Base-by-base conservation (phyloP, 805 yeast species). In the Metschnikowia gelsemii region DNA sequence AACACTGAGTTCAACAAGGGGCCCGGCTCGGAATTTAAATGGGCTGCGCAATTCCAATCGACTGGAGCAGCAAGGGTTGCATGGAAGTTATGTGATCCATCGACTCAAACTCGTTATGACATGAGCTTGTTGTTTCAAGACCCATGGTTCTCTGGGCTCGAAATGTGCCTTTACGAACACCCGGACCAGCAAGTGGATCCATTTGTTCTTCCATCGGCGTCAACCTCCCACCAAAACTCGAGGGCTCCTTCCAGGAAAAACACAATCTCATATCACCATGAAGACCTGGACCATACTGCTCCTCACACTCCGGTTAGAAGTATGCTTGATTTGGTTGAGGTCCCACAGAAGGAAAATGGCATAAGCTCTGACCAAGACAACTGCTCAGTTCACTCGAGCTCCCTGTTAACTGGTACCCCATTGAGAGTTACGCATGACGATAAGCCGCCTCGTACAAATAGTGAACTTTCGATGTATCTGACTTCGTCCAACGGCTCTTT, bases 21-120 rank as follows among this genome's bases (percentile, higher is more conserved):
- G 2, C 93, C 93, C 1, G 90, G 91, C 13, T 61, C 75, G 4
- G 93, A 86, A 55, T 84, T 79, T 59, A 79, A 76, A 52, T 78
- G 78, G 71, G 89, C 88, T 0, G 73, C 78, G 42, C 79, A 72
- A 45, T 80, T 75, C 60, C 75, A 74, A 23, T 72, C 75, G 31
- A 59, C 75, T 0, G 82, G 82, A 9, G 80, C 83, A 18, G 78
- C 89, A 1, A 71, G 93, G 53, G 79, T 73, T 5, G 80, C 87
- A 7, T 84, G 90, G 88, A 76, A 84, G 58, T 61, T 85, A 38
- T 77, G 84, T 52, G 89, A 84, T 54, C 87, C 88, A 3, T 65
- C 77, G 18, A 67, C 75, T 0, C 55, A 52, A 1, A 67, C 76
- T 6, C 68, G 95, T 47, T 79, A 79, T 56, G 69, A 74, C 13